Conservation (phyloP, 176 grass and related monocot genomes). For the Tuctoria greenei region DNA sequence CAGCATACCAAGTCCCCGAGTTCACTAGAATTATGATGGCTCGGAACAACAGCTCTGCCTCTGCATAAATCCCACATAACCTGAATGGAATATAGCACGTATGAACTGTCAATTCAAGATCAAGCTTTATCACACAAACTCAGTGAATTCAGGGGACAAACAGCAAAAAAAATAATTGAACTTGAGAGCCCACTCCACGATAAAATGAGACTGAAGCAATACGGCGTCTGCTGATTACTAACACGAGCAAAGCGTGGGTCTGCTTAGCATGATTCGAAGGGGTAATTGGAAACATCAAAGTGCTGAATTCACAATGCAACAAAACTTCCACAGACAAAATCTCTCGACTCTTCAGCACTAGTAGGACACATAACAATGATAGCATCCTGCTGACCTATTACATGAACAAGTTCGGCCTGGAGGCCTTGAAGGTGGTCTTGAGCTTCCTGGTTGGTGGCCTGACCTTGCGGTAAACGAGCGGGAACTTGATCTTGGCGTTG, state of each 20-base stretch:
- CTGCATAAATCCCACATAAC: background rate
- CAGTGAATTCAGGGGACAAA: too few species aligned
- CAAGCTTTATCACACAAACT: background rate
- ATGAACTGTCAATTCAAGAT: background rate
- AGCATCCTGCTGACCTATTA: background rate
- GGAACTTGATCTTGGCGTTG: slow-evolving; percentile 71
- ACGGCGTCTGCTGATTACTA: slow-evolving; percentile 1
- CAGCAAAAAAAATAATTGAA: background rate
- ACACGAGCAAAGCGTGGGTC: background rate
- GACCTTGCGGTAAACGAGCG: slow-evolving; percentile 75
- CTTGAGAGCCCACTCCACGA: background rate
- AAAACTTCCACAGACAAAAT: slow-evolving; percentile 38
- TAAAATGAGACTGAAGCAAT: too few species aligned
- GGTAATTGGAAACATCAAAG: slow-evolving; percentile 13
- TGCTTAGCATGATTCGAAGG: slow-evolving; percentile 4
- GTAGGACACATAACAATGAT: slow-evolving; percentile 12
- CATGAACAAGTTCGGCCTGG: slow-evolving; percentile 88
- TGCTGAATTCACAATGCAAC: slow-evolving; percentile 19
- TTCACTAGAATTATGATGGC: too few species aligned
- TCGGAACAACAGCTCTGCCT: too few species aligned
- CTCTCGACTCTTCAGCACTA: background rate
- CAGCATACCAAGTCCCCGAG: too few species aligned
- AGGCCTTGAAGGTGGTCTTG: slow-evolving; percentile 91
- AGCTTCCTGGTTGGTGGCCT: slow-evolving; percentile 79
- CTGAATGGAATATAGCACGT: background rate